Percentiles rank a stretch among this genome's conserved stretches.
Evolutionary conservation across 2,329 filamentous ascomycete species (phyloP).

Genomic region (Trichoderma endophyticum): DNA sequence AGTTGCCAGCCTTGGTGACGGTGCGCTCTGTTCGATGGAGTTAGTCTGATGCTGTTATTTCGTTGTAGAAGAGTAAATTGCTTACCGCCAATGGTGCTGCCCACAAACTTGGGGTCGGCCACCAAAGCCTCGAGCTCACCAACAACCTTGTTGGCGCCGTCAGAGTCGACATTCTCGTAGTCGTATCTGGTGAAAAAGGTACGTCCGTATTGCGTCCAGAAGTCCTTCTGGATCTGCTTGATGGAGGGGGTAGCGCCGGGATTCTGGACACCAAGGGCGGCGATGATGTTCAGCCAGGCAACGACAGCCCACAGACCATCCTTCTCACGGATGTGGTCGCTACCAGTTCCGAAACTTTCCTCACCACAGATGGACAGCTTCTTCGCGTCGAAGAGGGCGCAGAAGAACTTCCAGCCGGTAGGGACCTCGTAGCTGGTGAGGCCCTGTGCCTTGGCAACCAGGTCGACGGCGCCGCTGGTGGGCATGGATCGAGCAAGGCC

Average conservation of each 20-base stretch:
- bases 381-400: conserved; percentile 86
- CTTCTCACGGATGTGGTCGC: conserved; percentile 99
- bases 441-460: conserved; percentile 91
- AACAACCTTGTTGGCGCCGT: conserved; percentile 87
- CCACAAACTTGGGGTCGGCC: conserved; percentile 69
- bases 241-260: conserved; percentile 83
- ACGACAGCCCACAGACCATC: conserved; percentile 97
- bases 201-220: conserved; percentile 94
- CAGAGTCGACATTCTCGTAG: conserved; percentile 91
- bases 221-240: conserved; percentile 92
- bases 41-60: conserved; percentile 21
- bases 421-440: conserved; percentile 94
- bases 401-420: conserved; percentile 99
- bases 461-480: conserved; percentile 90
- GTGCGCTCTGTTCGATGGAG: conserved; percentile 58
- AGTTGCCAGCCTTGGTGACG: conserved; percentile 87
- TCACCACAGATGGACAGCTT: conserved; percentile 98
- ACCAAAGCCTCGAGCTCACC: conserved; percentile 77
- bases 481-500: conserved; percentile 97
- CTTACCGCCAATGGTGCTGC: conserved; percentile 71
- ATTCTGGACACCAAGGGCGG: conserved; percentile 81
- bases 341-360: conserved; percentile 96
- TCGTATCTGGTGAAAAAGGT: conserved; percentile 99
- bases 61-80: conserved; percentile 18
- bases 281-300: conserved; percentile 98